Evolutionary conservation across 164 flowering plant species (phyloP).

Genomic region (Sextonia rubra): DNA sequence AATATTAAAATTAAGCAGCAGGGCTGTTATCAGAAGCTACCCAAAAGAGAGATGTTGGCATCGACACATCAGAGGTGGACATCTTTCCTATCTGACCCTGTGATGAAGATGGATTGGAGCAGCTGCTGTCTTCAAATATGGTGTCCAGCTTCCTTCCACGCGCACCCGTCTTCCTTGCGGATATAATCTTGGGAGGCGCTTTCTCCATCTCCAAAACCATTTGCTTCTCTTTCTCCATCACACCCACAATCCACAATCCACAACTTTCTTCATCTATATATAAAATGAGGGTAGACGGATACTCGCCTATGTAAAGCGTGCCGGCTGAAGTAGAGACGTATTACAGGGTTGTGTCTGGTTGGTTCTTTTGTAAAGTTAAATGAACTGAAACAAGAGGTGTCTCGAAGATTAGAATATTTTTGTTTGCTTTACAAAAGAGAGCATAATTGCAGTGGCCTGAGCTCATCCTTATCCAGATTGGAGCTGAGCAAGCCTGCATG

Average conservation of each 20-base stretch:
- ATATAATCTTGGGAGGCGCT: slow-evolving; percentile 2
- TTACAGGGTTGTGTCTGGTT: too few relatives aligned
- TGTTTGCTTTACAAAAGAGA: too few relatives aligned
- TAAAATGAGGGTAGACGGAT: too few relatives aligned
- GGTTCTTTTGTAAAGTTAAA: too few relatives aligned
- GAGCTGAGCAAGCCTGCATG: too few relatives aligned
- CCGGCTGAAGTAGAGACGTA: too few relatives aligned
- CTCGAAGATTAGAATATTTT: too few relatives aligned
- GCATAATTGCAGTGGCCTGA: too few relatives aligned
- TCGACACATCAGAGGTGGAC: not conserved
- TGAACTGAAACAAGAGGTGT: too few relatives aligned
- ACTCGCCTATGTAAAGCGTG: too few relatives aligned
- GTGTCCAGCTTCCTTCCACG: not conserved
- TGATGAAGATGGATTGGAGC: not conserved
- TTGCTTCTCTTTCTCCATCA: not conserved
- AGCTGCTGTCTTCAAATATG: slow-evolving; percentile 5
- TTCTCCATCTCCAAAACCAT: slow-evolving; percentile 6
- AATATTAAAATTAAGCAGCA: not conserved
- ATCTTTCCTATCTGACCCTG: not conserved
- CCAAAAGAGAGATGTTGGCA: not conserved
- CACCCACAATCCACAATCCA: not conserved
- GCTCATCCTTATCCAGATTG: too few relatives aligned
- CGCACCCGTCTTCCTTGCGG: not conserved
- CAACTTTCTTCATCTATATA: not conserved
- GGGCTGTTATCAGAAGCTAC: not conserved